A percentile compares a stretch with the other conserved stretches of the same genome.
These are phyloP conservation scores for Artemisia argyi DNA, from an alignment of 129 eudicot species.

Conservation along the genomic window DNA sequence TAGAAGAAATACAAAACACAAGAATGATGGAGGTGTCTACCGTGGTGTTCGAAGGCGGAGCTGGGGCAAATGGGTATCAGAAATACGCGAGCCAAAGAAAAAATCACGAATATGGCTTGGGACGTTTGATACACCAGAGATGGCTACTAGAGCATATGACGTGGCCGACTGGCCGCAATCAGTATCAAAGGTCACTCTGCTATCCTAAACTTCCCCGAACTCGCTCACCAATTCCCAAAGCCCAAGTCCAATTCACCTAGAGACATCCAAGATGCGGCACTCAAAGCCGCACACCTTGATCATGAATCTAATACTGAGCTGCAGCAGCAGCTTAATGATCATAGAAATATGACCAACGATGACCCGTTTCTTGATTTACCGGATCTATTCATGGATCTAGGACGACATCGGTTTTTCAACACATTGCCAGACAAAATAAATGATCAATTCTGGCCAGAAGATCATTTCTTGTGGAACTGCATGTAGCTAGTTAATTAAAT, in stretches of 20 bases:
- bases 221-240: conserved; percentile 19
- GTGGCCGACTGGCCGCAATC: conserved; percentile 38
- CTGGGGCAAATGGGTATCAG: conserved; percentile 48
- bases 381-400: conserved; percentile 29
- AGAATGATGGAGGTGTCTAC: too few species aligned
- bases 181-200: conserved; percentile 33
- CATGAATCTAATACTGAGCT: too few species aligned
- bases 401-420: conserved; percentile 22
- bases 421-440: conserved; percentile 19
- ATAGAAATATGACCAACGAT: not conserved
- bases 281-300: conserved; percentile 15
- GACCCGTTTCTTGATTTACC: conserved; percentile 35
- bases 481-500: too few species aligned
- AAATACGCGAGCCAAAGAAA: conserved; percentile 47
- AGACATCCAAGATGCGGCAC: conserved; percentile 24
- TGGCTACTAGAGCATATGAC: conserved; percentile 43
- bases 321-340: too few species aligned
- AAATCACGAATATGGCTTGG: conserved; percentile 51
- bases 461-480: conserved; percentile 28
- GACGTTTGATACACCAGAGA: conserved; percentile 28
- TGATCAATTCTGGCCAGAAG: conserved; percentile 30
- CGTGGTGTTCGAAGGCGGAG: conserved; percentile 30
- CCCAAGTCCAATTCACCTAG: conserved; percentile 33
- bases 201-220: too few species aligned
- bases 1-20: too few species aligned